Percentiles rank a stretch among this genome's conserved stretches.
Conservation (phyloP, 2,329 filamentous ascomycete species). For the Lachnellula cervina region DNA sequence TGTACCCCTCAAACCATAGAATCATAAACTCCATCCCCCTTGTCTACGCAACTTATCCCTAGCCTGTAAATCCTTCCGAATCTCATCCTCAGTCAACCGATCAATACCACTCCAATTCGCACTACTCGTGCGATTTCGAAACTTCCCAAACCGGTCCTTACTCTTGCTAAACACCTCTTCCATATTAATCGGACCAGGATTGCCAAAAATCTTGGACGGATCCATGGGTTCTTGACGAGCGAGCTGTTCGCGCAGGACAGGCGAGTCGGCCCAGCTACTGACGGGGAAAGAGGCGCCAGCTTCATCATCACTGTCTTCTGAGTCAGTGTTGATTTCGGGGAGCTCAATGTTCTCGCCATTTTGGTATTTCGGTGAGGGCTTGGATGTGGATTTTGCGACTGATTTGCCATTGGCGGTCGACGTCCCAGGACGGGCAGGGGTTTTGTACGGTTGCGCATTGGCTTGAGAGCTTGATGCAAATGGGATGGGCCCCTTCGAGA, state of each 20-base stretch:
- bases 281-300: conserved; percentile 55
- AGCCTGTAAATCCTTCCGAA: conserved; percentile 71
- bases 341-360: conserved; percentile 88
- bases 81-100: conserved; percentile 79
- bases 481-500: conserved; percentile 82
- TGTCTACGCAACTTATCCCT: conserved; percentile 75
- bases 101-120: conserved; percentile 90
- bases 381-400: conserved; percentile 53
- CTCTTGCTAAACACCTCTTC: conserved; percentile 93
- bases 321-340: conserved; percentile 92
- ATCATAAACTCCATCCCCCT: conserved; percentile 72
- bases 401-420: conserved; percentile 44
- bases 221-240: conserved; percentile 81
- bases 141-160: conserved; percentile 79
- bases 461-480: conserved; percentile 67
- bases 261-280: conserved; percentile 84
- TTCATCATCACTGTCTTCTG: conserved; percentile 76
- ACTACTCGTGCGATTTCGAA: conserved; percentile 85
- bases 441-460: conserved; percentile 56
- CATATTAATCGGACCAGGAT: conserved; percentile 83
- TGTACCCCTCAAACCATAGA: conserved; percentile 29
- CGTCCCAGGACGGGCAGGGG: conserved; percentile 54
- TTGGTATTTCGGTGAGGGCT: conserved; percentile 78
- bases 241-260: conserved; percentile 71
- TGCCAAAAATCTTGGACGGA: conserved; percentile 80